Evolutionary conservation across 495 filamentous ascomycete genomes (phyloP), one percentile per base, ranked within the genome.

Genomic region (Penicillium bovifimosum): DNA sequence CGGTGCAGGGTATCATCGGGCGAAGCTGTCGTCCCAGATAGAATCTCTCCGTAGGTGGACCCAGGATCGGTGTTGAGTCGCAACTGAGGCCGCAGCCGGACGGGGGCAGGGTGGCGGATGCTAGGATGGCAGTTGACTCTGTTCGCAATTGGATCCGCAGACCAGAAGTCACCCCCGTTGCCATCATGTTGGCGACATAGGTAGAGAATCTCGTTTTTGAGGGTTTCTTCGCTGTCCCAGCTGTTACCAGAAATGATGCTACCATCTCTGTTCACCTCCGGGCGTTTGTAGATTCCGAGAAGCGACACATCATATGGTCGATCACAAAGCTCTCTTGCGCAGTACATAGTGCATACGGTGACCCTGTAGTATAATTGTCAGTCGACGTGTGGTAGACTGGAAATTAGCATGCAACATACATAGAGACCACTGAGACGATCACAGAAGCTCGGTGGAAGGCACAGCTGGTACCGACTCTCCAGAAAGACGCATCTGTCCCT

Each of bases 231-330:
- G 39, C 71, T 76, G 18, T 71, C 64, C 57, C 70, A 63, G 53
- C 66, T 76, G 18, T 71, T 67, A 0, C 58, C 62, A 3, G 71
- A 74, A 20, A 69, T 49, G 20, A 76, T 64, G 44, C 71, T 75
- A 20, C 59, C 66, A 13, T 74, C 58, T 10, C 63, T 60, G 9
- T 38, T 36, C 16, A 56, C 39, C 17, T 38, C 49, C 18, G 50
- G 60, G 24, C 52, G 63, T 41, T 54, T 63, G 48, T 73, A 72
- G 6, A 74, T 56, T 1, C 71, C 70, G n/a, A 75, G 57, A 18
- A 76, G 47, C 0, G 73, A 76, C 0, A 73, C 59, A 31, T 72
- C 70, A 33, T 75, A 74, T 45, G 73, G 71, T 18, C 69, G 62
- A 38, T 73, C 69, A 40, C 70, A 72, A 27, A 75, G 57, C 51